phyloP scores from a whole-genome alignment of 163 green algal genomes.

The Prototheca stagnorum region DNA sequence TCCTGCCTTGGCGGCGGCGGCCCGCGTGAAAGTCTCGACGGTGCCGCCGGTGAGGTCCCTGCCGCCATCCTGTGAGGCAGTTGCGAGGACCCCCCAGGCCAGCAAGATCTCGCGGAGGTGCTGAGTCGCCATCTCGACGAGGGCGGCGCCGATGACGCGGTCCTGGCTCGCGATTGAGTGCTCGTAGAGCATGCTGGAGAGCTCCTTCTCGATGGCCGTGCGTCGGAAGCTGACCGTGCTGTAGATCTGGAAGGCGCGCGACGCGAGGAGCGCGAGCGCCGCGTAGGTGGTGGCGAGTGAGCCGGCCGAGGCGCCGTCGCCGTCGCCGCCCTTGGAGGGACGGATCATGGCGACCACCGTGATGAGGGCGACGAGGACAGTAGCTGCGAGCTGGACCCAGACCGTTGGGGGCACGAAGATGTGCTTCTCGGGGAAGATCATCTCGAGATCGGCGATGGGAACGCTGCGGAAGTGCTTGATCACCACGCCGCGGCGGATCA shows the following conservation, averaged over 20 bases:
- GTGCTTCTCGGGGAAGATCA: slow-evolving; percentile 58
- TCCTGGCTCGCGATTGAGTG: slow-evolving; percentile 30
- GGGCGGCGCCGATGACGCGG: slow-evolving; percentile 14
- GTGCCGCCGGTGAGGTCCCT: too few relatives aligned
- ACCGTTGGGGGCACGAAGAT: slow-evolving; percentile 44
- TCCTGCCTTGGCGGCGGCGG: too few relatives aligned
- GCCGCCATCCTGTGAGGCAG: too few relatives aligned
- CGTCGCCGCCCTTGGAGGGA: not conserved
- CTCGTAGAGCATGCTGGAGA: slow-evolving; percentile 36
- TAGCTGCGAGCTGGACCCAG: slow-evolving; percentile 46
- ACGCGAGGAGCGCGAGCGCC: slow-evolving; percentile 11
- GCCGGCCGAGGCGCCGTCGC: not conserved
- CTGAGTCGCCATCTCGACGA: slow-evolving; percentile 35
- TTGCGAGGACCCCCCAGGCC: slow-evolving; percentile 35
- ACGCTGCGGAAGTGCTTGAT: slow-evolving; percentile 58
- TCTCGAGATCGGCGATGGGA: slow-evolving; percentile 57
- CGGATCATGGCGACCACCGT: slow-evolving; percentile 1
- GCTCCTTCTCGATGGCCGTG: slow-evolving; percentile 12
- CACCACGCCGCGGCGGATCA: slow-evolving; percentile 1
- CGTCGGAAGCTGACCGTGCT: not conserved
- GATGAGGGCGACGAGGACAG: slow-evolving; percentile 32
- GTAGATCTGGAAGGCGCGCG: slow-evolving; percentile 11
- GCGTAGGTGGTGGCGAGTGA: too few relatives aligned
- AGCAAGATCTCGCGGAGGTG: slow-evolving; percentile 34
- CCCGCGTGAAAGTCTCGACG: too few relatives aligned